These are phyloP conservation scores for Trichoderma pleuroti DNA, from an alignment of 2,329 filamentous ascomycete genomes.

Conservation along the genomic window DNA sequence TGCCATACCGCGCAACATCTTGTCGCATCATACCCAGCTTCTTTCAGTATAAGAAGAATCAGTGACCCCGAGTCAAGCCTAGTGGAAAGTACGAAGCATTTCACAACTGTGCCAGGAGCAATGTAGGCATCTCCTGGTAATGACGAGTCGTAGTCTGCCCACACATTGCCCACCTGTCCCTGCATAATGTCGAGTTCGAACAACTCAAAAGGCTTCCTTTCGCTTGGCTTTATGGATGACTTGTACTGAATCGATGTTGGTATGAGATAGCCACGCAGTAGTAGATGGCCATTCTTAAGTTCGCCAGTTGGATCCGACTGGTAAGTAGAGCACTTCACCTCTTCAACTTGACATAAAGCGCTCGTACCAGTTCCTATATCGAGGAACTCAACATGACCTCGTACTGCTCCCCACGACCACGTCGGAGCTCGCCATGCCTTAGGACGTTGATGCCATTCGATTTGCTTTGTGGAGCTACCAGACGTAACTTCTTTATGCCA, in stretches of 20 bases:
- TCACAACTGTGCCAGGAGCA: background rate
- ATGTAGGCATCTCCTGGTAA: background rate
- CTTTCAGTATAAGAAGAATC: background rate
- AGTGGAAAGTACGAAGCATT: constrained; percentile 16
- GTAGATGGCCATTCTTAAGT: background rate
- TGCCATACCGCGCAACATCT: background rate
- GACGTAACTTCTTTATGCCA: constrained; percentile 12
- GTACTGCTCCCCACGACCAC: constrained; percentile 21
- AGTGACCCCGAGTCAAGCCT: constrained; percentile 1
- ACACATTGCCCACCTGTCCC: constrained; percentile 7
- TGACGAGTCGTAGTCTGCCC: constrained; percentile 18
- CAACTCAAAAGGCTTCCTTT: background rate
- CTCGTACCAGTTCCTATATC: background rate
- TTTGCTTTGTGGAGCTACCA: background rate
- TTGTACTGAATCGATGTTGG: background rate
- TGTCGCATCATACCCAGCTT: background rate
- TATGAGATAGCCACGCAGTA: constrained; percentile 3
- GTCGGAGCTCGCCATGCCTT: constrained; percentile 19
- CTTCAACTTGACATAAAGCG: background rate
- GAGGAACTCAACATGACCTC: constrained; percentile 3
- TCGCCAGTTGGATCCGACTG: constrained; percentile 17
- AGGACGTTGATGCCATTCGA: background rate
- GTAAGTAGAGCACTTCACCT: background rate
- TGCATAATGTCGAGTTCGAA: constrained; percentile 10
- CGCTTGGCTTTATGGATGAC: fast-evolving